Conservation (phyloP, 441 rosid species). For the Erodium chrysanthum region DNA sequence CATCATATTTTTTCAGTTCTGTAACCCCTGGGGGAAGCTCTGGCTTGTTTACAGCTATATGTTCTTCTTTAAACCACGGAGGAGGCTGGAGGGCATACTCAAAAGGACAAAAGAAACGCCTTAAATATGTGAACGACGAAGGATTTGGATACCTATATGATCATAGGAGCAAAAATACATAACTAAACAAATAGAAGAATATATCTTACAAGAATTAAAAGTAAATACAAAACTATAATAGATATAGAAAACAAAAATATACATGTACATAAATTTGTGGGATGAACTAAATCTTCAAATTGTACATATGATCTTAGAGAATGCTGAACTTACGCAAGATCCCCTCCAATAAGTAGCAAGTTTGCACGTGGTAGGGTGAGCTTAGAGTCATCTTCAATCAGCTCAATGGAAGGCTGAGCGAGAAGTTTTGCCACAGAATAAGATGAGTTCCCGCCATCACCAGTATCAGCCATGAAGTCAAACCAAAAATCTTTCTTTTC, state of each 20-base stretch:
- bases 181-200: not conserved
- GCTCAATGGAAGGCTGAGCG: slow-evolving; percentile 63
- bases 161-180: slow-evolving; percentile 5
- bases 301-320: not conserved
- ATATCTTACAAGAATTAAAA: not conserved
- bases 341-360: slow-evolving; percentile 89
- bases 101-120: slow-evolving; percentile 82
- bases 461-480: slow-evolving; percentile 99
- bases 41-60: slow-evolving; percentile 78
- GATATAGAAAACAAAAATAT: not conserved
- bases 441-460: slow-evolving; percentile 98
- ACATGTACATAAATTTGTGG: not conserved
- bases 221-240: not conserved
- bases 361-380: slow-evolving; percentile 58
- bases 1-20: slow-evolving; percentile 69
- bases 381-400: slow-evolving; percentile 34
- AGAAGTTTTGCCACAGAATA: slow-evolving; percentile 76
- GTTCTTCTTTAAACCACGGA: slow-evolving; percentile 58
- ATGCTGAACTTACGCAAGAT: slow-evolving; percentile 85
- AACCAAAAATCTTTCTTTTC: slow-evolving; percentile 81
- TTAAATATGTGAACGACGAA: slow-evolving; percentile 78
- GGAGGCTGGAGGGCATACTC: slow-evolving; percentile 98
- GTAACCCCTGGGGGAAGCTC: slow-evolving; percentile 66
- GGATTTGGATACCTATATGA: slow-evolving; percentile 96
- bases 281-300: slow-evolving; percentile 1